A percentile compares a stretch with the other conserved stretches of the same genome.
Conservation (phyloP, 768 basidiomycete species). For the Termitomyces sp. region DNA sequence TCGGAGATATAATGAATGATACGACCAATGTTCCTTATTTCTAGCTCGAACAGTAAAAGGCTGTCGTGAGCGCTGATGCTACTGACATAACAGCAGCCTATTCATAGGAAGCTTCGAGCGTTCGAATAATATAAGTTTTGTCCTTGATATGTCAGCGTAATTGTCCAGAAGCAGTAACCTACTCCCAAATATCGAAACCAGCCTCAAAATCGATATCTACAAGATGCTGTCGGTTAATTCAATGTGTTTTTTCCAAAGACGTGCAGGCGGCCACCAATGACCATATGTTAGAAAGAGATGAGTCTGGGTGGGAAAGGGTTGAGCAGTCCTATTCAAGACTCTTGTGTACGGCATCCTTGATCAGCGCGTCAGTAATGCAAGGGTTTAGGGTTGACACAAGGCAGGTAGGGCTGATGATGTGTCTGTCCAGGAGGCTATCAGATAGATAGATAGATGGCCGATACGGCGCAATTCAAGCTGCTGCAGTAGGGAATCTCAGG, state of each 20-base stretch:
- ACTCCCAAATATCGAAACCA: too few species aligned
- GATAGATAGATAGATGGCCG: not conserved
- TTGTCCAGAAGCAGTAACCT: too few species aligned
- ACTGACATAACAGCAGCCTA: too few species aligned
- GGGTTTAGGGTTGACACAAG: not conserved
- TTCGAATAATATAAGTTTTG: not conserved
- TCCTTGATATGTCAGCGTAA: not conserved
- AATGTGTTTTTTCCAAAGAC: not conserved
- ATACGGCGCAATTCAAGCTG: not conserved
- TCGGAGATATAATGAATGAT: not conserved
- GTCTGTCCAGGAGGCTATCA: not conserved
- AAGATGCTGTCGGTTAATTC: not conserved
- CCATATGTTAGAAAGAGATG: not conserved
- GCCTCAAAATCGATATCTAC: not conserved
- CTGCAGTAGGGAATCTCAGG: not conserved
- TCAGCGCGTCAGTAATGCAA: not conserved
- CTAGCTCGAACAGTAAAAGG: not conserved
- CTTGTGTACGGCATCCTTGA: not conserved
- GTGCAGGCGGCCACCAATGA: not conserved
- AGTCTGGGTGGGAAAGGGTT: not conserved
- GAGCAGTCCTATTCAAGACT: not conserved
- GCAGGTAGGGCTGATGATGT: not conserved
- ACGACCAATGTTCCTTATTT: not conserved
- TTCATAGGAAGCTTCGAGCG: too few species aligned
- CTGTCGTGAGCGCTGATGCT: not conserved